Evolutionary conservation across 2,329 filamentous ascomycete species (phyloP).

Genomic region (Colletotrichum musae): DNA sequence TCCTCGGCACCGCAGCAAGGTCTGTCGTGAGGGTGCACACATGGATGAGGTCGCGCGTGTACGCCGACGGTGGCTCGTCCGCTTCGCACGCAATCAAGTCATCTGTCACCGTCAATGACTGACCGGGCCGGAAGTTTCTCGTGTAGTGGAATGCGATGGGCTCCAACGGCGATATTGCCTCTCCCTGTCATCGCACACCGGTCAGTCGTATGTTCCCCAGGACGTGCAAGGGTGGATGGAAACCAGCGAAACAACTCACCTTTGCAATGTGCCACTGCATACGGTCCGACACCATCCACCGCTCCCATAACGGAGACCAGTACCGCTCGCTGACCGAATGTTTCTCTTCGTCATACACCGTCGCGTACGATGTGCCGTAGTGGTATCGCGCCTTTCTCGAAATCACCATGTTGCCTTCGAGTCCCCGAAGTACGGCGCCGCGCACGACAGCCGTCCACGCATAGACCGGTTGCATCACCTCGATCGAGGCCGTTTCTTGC

Average conservation of each 20-base stretch:
- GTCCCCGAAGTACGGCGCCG: constrained; percentile 80
- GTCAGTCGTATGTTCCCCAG: constrained; percentile 19
- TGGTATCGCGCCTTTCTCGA: constrained; percentile 81
- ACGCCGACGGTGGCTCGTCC: constrained; percentile 74
- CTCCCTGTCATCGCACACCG: constrained; percentile 65
- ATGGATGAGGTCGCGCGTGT: constrained; percentile 74
- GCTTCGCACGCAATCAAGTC: constrained; percentile 83
- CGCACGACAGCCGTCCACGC: constrained; percentile 87
- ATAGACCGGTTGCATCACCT: constrained; percentile 87
- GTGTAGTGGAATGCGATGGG: constrained; percentile 90
- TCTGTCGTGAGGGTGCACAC: constrained; percentile 88
- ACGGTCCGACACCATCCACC: constrained; percentile 86
- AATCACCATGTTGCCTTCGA: constrained; percentile 86
- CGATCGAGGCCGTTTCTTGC: constrained; percentile 71
- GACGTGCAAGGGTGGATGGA: neutral
- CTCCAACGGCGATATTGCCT: constrained; percentile 79
- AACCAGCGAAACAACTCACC: constrained; percentile 58
- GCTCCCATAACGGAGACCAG: constrained; percentile 84
- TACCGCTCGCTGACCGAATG: constrained; percentile 82
- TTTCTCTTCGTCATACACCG: constrained; percentile 82
- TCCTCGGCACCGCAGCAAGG: constrained; percentile 80
- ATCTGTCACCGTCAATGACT: constrained; percentile 83
- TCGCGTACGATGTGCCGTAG: constrained; percentile 87
- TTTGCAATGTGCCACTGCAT: constrained; percentile 92
- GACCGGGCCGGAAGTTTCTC: constrained; percentile 84